These are phyloP conservation scores for Fusarium avenaceum DNA, from an alignment of 2,329 filamentous ascomycete genomes.

Conservation along the genomic window DNA sequence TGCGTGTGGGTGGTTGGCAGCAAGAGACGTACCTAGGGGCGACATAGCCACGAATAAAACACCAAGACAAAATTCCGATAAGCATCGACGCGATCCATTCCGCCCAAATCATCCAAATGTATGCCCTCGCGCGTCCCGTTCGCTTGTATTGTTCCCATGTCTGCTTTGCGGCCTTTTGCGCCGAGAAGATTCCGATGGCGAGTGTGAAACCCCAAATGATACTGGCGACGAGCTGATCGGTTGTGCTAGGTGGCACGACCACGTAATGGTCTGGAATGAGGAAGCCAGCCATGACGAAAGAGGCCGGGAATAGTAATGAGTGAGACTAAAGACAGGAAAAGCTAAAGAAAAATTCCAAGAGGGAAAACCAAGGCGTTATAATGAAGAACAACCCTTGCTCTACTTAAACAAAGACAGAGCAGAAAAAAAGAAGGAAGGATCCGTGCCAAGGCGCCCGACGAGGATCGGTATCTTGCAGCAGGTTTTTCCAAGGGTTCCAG, in stretches of 20 bases:
- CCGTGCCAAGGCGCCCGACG: background rate
- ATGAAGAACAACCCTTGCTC: background rate
- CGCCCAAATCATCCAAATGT: slow-evolving; percentile 43
- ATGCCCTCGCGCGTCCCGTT: slow-evolving; percentile 31
- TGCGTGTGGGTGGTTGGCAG: background rate
- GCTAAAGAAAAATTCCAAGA: too few relatives aligned
- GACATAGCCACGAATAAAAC: slow-evolving; percentile 38
- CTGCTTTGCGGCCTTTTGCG: slow-evolving; percentile 39
- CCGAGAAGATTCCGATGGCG: slow-evolving; percentile 39
- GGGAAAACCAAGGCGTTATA: too few relatives aligned
- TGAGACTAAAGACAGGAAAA: background rate
- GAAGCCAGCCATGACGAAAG: slow-evolving; percentile 24
- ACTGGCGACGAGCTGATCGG: slow-evolving; percentile 44
- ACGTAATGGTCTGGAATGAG: slow-evolving; percentile 39
- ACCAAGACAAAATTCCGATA: slow-evolving; percentile 43
- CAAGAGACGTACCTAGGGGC: slow-evolving; percentile 29
- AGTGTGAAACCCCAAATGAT: slow-evolving; percentile 47
- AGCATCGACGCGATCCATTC: slow-evolving; percentile 40
- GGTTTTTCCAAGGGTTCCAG: background rate
- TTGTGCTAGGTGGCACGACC: slow-evolving; percentile 19
- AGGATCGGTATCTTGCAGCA: slow-evolving; percentile 2
- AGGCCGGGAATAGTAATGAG: background rate
- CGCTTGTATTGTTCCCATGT: slow-evolving; percentile 39
- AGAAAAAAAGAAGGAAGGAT: background rate
- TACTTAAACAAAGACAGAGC: background rate